Percentiles rank a stretch among this genome's conserved stretches.
phyloP scores from a whole-genome alignment of 2,329 filamentous ascomycete genomes.

The Sarocladiaceae sp. region DNA sequence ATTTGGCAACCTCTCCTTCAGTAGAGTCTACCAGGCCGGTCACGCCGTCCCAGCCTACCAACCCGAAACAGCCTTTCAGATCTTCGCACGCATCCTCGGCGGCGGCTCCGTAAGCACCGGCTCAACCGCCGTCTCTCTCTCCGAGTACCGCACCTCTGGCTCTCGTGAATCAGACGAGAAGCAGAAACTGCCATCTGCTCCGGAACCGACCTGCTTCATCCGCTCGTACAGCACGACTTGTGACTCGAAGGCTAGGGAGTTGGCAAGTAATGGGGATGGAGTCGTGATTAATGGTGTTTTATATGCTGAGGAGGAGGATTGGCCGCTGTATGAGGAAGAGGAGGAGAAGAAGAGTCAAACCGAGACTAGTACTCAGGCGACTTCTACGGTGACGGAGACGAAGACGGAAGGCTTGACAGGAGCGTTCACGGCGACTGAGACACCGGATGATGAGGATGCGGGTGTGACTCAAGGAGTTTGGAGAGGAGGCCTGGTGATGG shows the following conservation, averaged over 20 bases:
- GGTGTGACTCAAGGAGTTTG: not conserved
- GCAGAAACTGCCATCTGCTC: conserved; percentile 39
- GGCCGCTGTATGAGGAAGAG: conserved; percentile 25
- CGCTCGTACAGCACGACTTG: conserved; percentile 47
- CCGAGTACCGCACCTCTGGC: conserved; percentile 16
- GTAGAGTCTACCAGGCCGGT: conserved; percentile 54
- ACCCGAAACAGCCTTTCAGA: conserved; percentile 53
- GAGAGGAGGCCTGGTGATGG: not conserved
- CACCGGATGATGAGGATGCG: conserved; percentile 16
- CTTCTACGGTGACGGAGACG: conserved; percentile 17
- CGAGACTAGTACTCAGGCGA: not conserved
- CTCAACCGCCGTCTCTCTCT: conserved; percentile 12
- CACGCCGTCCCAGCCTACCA: conserved; percentile 55
- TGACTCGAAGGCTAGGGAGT: conserved; percentile 43
- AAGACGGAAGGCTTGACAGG: conserved; percentile 24
- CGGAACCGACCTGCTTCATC: conserved; percentile 56
- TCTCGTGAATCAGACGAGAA: conserved; percentile 15
- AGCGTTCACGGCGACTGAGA: conserved; percentile 30
- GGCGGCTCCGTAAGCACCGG: conserved; percentile 19
- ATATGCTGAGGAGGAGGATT: conserved; percentile 38
- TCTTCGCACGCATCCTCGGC: conserved; percentile 52
- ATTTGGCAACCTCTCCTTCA: conserved; percentile 61
- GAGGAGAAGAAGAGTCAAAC: not conserved
- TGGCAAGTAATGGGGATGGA: conserved; percentile 46
- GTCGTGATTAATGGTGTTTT: conserved; percentile 58